Percentiles rank a stretch among this genome's conserved stretches.
These are phyloP conservation scores for Penicillium simplicissimum DNA, from an alignment of 495 filamentous ascomycete genomes.

Conservation along the genomic window DNA sequence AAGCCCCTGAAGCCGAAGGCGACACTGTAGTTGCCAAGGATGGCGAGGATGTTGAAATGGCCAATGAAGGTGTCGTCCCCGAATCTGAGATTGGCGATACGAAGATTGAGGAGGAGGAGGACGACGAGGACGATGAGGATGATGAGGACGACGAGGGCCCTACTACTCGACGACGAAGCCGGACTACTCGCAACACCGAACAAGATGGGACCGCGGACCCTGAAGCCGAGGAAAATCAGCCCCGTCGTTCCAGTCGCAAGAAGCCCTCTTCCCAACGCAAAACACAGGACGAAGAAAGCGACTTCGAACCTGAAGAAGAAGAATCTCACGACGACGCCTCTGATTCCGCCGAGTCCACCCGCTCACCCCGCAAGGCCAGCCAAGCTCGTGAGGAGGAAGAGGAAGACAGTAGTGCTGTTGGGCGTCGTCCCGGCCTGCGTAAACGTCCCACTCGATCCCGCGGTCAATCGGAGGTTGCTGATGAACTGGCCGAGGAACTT, in stretches of 20 bases:
- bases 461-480: conserved; percentile 55
- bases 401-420: conserved; percentile 45
- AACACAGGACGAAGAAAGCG: conserved; percentile 70
- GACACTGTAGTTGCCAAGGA: conserved; percentile 28
- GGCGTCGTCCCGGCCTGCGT: conserved; percentile 53
- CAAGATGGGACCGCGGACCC: conserved; percentile 31
- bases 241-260: conserved; percentile 50
- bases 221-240: conserved; percentile 31
- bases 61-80: conserved; percentile 50
- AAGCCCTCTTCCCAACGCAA: conserved; percentile 54
- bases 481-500: conserved; percentile 81
- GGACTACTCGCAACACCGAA: conserved; percentile 36
- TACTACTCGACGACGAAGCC: conserved; percentile 52
- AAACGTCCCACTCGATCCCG: conserved; percentile 54
- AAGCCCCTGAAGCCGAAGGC: conserved; percentile 41
- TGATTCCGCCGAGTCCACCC: conserved; percentile 48
- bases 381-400: conserved; percentile 44
- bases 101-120: conserved; percentile 22
- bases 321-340: conserved; percentile 63
- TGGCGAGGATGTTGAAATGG: conserved; percentile 39
- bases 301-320: conserved; percentile 77
- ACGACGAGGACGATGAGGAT: conserved; percentile 34
- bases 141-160: conserved; percentile 72
- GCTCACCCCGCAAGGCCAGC: conserved; percentile 45
- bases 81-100: conserved; percentile 51